Conservation (phyloP, 2,329 filamentous ascomycete species). For the Paraphoma sp. region DNA sequence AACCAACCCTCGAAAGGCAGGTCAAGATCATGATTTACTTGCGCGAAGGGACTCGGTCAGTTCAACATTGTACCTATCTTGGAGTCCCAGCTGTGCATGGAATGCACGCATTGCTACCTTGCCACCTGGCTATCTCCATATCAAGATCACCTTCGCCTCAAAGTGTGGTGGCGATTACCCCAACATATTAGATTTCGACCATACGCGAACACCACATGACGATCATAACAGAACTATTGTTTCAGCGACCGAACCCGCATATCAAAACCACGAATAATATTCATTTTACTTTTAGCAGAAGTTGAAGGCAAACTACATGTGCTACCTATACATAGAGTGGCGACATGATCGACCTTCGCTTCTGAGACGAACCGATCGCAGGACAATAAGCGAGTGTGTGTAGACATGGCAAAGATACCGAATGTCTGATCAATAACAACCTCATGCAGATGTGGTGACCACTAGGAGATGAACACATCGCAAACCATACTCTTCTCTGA, state of each 20-base stretch:
- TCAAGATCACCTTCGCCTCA: no score
- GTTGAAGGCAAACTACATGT: not conserved
- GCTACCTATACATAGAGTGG: not conserved
- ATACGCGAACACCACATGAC: no score
- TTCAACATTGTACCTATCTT: no score
- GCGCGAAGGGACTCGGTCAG: no score
- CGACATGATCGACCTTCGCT: not conserved
- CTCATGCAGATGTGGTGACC: not conserved
- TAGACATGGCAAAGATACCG: not conserved
- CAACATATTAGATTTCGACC: no score
- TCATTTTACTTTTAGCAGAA: not conserved
- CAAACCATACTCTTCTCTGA: no score
- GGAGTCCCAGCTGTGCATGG: no score
- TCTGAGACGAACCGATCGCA: not conserved
- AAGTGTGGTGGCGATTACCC: no score
- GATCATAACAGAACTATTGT: not conserved
- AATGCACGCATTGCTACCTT: no score
- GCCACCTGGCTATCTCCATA: no score
- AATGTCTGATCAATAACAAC: not conserved
- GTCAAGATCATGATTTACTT: no score
- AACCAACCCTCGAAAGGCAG: no score
- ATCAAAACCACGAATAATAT: not conserved
- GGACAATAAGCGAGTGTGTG: constrained; percentile 1
- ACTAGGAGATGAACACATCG: not conserved
- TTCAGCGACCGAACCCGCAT: not conserved